These are phyloP conservation scores for Taxillus chinensis DNA, from an alignment of 164 flowering plant genomes.

Conservation along the genomic window DNA sequence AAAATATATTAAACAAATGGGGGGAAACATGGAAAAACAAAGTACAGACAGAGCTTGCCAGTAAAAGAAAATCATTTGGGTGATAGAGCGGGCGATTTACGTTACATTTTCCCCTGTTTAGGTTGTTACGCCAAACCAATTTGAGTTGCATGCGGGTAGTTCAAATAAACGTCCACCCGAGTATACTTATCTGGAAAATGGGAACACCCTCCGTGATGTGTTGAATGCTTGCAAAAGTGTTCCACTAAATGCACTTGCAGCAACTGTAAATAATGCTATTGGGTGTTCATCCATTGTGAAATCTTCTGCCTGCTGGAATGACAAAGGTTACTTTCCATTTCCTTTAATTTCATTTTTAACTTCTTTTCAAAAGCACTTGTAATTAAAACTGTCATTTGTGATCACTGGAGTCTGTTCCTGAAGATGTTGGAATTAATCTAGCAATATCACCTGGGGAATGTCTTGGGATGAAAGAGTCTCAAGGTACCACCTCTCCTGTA, in stretches of 20 bases:
- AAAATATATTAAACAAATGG: no score
- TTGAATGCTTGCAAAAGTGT: constrained; percentile 44
- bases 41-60: background rate
- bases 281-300: constrained; percentile 19
- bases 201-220: constrained; percentile 53
- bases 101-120: constrained; percentile 12
- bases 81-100: background rate
- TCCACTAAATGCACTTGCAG: constrained; percentile 34
- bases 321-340: constrained; percentile 27
- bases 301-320: constrained; percentile 26
- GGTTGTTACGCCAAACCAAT: constrained; percentile 52
- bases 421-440: background rate
- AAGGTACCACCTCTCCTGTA: background rate
- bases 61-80: background rate
- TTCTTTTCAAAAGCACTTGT: no score
- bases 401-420: background rate
- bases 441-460: background rate
- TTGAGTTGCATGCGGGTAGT: constrained; percentile 79
- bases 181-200: constrained; percentile 63
- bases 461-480: background rate
- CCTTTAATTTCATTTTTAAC: background rate
- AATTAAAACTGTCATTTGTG: background rate
- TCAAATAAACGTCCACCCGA: constrained; percentile 59
- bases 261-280: constrained; percentile 26
- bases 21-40: background rate